Conservation (phyloP, 805 yeast genomes). For the Wickerhamiella spandovensis region DNA sequence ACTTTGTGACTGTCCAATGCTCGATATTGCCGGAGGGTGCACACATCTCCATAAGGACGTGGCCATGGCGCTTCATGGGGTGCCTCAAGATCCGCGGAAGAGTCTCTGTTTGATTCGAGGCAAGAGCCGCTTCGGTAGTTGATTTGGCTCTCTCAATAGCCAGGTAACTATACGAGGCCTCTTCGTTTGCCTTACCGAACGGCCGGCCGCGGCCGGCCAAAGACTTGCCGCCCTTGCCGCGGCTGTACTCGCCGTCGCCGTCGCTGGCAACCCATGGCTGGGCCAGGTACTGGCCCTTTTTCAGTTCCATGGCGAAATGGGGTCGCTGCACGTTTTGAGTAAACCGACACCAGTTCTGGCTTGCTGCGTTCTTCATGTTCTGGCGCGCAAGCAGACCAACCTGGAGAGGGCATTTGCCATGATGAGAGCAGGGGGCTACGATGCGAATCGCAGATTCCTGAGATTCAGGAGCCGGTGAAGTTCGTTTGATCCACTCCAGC, state of each 20-base stretch:
- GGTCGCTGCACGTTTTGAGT: conserved; percentile 66
- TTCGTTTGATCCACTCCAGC: conserved; percentile 13
- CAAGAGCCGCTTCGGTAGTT: neutral
- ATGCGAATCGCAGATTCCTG: conserved; percentile 27
- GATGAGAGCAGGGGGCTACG: conserved; percentile 87
- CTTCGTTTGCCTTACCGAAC: conserved; percentile 54
- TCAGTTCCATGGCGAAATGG: conserved; percentile 63
- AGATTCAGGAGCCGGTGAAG: neutral
- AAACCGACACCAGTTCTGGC: conserved; percentile 66
- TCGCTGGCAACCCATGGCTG: conserved; percentile 51
- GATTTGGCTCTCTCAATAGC: conserved; percentile 41
- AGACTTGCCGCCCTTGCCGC: conserved; percentile 35
- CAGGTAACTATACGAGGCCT: conserved; percentile 60
- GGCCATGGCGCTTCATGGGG: conserved; percentile 71
- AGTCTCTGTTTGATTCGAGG: conserved; percentile 21
- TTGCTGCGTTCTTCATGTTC: conserved; percentile 33
- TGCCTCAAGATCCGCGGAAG: conserved; percentile 59
- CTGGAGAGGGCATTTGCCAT: conserved; percentile 75
- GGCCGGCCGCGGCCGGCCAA: conserved; percentile 69
- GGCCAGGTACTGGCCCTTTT: conserved; percentile 64
- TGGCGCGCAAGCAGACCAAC: conserved; percentile 42
- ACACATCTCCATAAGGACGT: conserved; percentile 68
- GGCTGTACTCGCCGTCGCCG: conserved; percentile 28
- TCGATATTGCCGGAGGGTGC: conserved; percentile 69
- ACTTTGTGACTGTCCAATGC: conserved; percentile 75